Evolutionary conservation across 2,329 filamentous ascomycete species (phyloP).

Genomic region (Penicillium sp.): DNA sequence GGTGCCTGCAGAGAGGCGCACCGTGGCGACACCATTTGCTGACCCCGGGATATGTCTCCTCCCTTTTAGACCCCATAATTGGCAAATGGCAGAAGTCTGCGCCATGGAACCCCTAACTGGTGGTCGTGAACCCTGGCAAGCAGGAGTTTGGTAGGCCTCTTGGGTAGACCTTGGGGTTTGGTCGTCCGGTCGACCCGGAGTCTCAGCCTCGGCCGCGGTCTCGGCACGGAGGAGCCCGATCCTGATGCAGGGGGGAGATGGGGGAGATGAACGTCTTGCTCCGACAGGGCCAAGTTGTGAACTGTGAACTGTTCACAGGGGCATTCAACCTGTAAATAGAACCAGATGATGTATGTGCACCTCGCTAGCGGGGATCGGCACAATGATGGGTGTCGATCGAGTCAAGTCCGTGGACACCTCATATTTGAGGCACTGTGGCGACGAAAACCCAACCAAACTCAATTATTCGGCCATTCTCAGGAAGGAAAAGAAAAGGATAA

Average conservation of each 20-base stretch:
- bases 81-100: no score
- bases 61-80: background rate
- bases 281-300: background rate
- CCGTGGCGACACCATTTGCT: background rate
- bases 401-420: conserved; percentile 8
- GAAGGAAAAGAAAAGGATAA: no score
- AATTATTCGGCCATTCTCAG: background rate
- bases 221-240: conserved; percentile 2
- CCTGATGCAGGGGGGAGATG: background rate
- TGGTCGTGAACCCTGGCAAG: background rate
- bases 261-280: conserved; percentile 3
- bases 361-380: conserved; percentile 1
- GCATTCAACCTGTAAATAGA: background rate
- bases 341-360: conserved; percentile 1
- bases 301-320: background rate
- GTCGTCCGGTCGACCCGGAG: background rate
- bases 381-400: background rate
- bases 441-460: background rate
- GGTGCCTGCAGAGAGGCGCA: conserved; percentile 1
- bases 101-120: background rate
- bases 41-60: background rate
- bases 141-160: background rate
- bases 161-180: background rate
- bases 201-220: no score
- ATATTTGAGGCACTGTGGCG: conserved; percentile 9